A percentile compares a stretch with the other conserved stretches of the same genome.
phyloP scores from a whole-genome alignment of 73 alveolate species.

The Urostyla sp. region DNA sequence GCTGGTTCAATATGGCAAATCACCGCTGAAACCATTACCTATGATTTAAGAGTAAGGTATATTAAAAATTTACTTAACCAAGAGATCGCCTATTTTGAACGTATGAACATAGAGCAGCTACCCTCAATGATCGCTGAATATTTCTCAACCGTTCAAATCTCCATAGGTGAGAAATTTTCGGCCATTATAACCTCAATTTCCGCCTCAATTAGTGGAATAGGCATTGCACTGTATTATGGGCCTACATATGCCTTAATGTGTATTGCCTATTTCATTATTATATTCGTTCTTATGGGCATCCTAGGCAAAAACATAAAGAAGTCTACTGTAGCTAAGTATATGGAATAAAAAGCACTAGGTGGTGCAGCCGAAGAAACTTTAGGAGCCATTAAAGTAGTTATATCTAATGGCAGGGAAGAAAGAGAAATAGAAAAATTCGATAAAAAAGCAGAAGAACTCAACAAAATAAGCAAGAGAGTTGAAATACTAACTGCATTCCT shows the following conservation, averaged over 20 bases:
- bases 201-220: not conserved
- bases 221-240: conserved; percentile 15
- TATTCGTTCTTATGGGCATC: not conserved
- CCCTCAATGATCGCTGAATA: conserved; percentile 24
- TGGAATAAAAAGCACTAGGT: conserved; percentile 18
- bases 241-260: conserved; percentile 14
- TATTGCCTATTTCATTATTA: conserved; percentile 10
- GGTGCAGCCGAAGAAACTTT: conserved; percentile 60
- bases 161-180: conserved; percentile 41
- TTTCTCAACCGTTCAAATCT: not conserved
- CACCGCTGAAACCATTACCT: conserved; percentile 4
- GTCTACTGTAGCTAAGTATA: not conserved
- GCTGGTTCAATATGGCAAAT: conserved; percentile 17
- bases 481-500: not conserved
- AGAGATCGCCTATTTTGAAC: conserved; percentile 36
- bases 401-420: conserved; percentile 54
- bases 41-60: conserved; percentile 4
- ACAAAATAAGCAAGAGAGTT: not conserved
- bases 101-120: conserved; percentile 17
- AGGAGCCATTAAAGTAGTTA: conserved; percentile 33
- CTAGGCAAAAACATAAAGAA: conserved; percentile 2
- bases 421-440: conserved; percentile 49
- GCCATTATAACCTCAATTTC: not conserved
- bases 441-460: conserved; percentile 29
- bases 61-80: conserved; percentile 5